Percentiles rank a stretch among this genome's conserved stretches.
Evolutionary conservation across 257 asterid species (phyloP).

Genomic region (Ajuga chamaepitys): DNA sequence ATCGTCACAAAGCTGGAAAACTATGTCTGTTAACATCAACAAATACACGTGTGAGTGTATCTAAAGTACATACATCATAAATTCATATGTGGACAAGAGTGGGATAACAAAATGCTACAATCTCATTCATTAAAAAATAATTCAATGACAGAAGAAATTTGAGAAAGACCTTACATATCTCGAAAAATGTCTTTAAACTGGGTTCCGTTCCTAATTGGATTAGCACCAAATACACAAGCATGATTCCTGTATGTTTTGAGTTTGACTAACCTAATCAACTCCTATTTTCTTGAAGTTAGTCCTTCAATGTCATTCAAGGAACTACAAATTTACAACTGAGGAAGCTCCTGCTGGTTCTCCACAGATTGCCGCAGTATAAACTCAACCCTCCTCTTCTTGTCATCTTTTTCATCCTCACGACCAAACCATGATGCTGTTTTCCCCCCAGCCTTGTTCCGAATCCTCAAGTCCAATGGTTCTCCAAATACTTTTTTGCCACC

Average conservation of each 20-base stretch:
- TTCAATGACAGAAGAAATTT: conserved; percentile 22
- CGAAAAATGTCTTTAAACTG: conserved; percentile 45
- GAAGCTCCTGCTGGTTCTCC: conserved; percentile 77
- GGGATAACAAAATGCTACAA: conserved; percentile 16
- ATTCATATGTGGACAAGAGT: neutral
- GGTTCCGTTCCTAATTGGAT: conserved; percentile 32
- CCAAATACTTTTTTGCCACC: conserved; percentile 65
- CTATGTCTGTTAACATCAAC: neutral
- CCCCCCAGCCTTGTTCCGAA: conserved; percentile 50
- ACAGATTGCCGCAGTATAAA: conserved; percentile 60
- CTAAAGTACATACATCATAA: neutral
- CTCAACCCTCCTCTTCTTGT: conserved; percentile 88
- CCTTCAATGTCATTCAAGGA: conserved; percentile 36
- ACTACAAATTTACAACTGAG: conserved; percentile 75
- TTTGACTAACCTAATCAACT: conserved; percentile 61
- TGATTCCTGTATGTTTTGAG: conserved; percentile 42
- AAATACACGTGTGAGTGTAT: neutral
- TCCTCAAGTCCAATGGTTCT: conserved; percentile 81
- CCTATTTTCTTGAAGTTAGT: conserved; percentile 32
- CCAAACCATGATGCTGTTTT: conserved; percentile 51
- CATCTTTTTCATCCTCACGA: conserved; percentile 80
- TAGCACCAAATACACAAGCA: conserved; percentile 57
- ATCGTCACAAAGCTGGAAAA: neutral
- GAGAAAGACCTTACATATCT: conserved; percentile 39
- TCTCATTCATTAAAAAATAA: conserved; percentile 26